Evolutionary conservation across 768 basidiomycete genomes (phyloP).

Genomic region (Phanerodontia chrysosporium): DNA sequence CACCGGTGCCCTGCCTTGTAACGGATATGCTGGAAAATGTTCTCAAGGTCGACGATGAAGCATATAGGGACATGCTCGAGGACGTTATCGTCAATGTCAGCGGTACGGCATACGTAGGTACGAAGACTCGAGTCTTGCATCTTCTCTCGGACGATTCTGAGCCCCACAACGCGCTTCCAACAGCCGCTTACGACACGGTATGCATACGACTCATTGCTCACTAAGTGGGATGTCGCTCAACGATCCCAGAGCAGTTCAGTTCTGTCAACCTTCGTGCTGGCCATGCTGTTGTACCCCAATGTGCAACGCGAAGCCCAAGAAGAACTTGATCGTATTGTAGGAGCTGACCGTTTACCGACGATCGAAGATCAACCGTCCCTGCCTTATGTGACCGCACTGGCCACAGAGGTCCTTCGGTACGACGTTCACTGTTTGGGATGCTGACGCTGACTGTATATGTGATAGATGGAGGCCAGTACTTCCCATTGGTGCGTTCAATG

Average conservation of each 20-base stretch:
- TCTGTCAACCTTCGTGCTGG: conserved; percentile 17
- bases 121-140: too few species aligned
- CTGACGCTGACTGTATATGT: background rate
- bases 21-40: background rate
- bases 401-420: conserved; percentile 12
- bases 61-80: background rate
- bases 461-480: background rate
- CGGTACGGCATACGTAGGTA: too few species aligned
- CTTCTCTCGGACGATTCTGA: too few species aligned
- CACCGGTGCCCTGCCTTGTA: background rate
- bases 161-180: too few species aligned
- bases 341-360: conserved; percentile 22
- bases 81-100: background rate
- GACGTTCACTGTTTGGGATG: background rate
- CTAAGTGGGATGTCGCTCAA: background rate
- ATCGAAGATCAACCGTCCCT: conserved; percentile 14
- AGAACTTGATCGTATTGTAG: conserved; percentile 23
- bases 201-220: background rate
- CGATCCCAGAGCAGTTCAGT: background rate
- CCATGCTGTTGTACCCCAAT: conserved; percentile 20
- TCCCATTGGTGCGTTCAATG: background rate
- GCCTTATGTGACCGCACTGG: conserved; percentile 16
- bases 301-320: background rate
- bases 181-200: background rate
- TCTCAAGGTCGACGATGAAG: background rate